Conservation (phyloP, 2,329 filamentous ascomycete genomes). For the Talaromyces sp. region DNA sequence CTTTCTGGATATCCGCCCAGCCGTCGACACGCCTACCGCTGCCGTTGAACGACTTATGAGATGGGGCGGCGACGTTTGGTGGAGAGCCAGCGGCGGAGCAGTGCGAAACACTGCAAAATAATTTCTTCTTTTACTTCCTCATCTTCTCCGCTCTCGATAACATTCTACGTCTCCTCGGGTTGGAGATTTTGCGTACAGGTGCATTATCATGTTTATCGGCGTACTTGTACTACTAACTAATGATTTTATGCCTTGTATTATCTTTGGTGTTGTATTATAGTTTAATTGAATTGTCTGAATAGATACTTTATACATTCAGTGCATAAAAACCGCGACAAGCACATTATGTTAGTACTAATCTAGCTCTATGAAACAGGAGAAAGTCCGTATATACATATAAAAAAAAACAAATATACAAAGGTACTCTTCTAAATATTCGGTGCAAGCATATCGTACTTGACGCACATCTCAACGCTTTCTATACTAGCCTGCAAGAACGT, state of each 20-base stretch:
- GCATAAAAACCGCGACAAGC: neutral
- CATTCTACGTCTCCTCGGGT: neutral
- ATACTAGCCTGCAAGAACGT: conserved; percentile 85
- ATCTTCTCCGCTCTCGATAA: neutral
- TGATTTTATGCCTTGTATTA: neutral
- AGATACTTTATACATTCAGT: neutral
- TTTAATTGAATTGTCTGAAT: neutral
- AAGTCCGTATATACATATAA: neutral
- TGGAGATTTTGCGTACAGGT: neutral
- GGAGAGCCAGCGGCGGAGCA: conserved; percentile 72
- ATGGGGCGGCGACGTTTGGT: conserved; percentile 94
- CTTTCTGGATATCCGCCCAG: conserved; percentile 88
- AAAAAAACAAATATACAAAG: neutral
- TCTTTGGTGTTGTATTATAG: neutral
- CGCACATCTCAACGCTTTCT: conserved; percentile 82
- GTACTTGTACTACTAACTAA: neutral
- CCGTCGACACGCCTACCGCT: conserved; percentile 71
- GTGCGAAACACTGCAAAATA: conserved; percentile 29
- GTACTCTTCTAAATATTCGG: conserved; percentile 63
- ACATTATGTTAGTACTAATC: neutral
- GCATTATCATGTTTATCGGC: neutral
- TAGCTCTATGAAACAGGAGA: neutral
- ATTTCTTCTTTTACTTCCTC: neutral
- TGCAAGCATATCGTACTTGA: conserved; percentile 83
- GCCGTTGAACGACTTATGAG: conserved; percentile 77